Base-by-base conservation (phyloP, 352 stramenopile genomes). In the Phytophthora idaei region DNA sequence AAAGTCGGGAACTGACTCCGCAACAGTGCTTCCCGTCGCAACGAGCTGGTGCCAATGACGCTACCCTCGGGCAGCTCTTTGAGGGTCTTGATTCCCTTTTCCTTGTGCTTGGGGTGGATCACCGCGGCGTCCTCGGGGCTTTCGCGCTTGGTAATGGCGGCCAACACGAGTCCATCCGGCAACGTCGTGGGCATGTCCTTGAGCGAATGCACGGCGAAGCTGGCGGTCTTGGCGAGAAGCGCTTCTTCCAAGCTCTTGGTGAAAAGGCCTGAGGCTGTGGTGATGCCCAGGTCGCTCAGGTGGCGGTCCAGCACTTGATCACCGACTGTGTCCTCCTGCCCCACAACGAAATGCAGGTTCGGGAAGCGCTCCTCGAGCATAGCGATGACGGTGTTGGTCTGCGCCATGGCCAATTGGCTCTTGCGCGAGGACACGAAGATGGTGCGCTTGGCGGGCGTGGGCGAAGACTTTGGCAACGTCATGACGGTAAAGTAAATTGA, bases 171-270 rank as follows among this genome's bases (percentile, higher is more conserved):
- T 7, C 87, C 88, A 7, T 80, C 46, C 1, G 90, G 90, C 10
- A 97, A 79, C 39, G 71, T 82, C 57, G 88, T 97, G 5, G 90
- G 88, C 88, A 97, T 95, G 57, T 97, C 90, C 64, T 97, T 97
- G 12, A 97, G 75, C 34, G 85, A 97, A 70, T 97, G 90, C 15
- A 97, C 90, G 1, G 88, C 90, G n/a, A 95, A 92, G 60, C 87
- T 85, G 47, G 76, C 85, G 1, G 75, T 78, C 21, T 85, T 81
- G 12, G 73, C 62, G 11, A 95, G 59, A 55, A 97, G 68, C 9
- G 85, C 81, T 39, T 92, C 81, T 75, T 97, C 90, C 25, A 97
- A 71, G 69, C 89, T 94, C 76, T 97, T 97, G 64, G 90, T 97
- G 69, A 97, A 97, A 6, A 97, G 52, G 5, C 90, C 89, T 10